Base-by-base conservation (phyloP, 345 rosid genomes). In the Sisymbrium irio region DNA sequence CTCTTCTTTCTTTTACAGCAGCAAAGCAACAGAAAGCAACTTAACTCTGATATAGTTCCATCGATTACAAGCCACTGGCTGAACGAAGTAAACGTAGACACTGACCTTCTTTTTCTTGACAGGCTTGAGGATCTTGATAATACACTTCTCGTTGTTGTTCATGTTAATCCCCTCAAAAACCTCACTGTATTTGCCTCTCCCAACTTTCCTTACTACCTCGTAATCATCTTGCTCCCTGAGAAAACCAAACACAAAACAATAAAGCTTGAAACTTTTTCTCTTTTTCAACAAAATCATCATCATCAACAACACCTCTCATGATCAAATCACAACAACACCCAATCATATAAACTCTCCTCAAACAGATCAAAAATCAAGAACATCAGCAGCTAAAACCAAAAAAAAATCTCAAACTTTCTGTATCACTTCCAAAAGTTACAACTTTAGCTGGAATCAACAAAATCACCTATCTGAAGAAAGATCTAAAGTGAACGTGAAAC, bases 61-160 rank as follows among this genome's bases (percentile, higher is more conserved):
- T 7, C 42, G 47, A 12, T 39, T 3, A 44, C 27, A 37, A 46
- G 50, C 41, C 12, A 73, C 2, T 1, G 4, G 53, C 15, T 4
- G 20, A 41, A 45, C 1, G 19, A 40, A 65, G 39, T 3, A 56
- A 22, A 15, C 17, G 39, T 13, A 30, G 6, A 46, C n/a, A 74
- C 45, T 75, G 63, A 85, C 93, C 89, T 90, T 90, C 87, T 90
- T 90, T 50, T 90, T 90, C 89, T 90, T 88, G 27, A 90, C 97
- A 78, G 97, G 97, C 82, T 90, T 90, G 75, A 90, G 94, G 76
- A 90, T 90, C 86, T 90, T 90, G 81, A 90, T 90, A 1, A 90
- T 77, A 72, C 94, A 88, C 14, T 84, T 81, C 65, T 90, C 92
- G 35, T 81, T 86, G 85, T 47, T 90, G 41, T 82, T 86, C 67